Evolutionary conservation across 1,284 basidiomycete genomes (phyloP).

Genomic region (Gomphus bonarii): DNA sequence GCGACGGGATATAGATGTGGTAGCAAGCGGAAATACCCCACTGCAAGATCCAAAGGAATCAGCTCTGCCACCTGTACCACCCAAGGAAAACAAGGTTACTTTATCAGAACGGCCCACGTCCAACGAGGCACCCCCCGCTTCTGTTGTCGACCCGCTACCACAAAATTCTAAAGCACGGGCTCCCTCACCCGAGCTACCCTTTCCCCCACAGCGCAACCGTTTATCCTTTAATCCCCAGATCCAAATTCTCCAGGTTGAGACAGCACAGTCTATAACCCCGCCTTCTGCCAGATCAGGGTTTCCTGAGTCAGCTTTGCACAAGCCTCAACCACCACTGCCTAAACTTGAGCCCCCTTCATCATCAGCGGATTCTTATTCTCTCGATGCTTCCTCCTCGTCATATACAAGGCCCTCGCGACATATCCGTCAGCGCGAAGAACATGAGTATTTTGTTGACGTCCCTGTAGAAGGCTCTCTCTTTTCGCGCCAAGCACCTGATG

Average conservation of each 20-base stretch:
- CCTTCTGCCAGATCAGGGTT: neutral
- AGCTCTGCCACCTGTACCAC: neutral
- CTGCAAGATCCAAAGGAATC: neutral
- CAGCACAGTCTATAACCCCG: neutral
- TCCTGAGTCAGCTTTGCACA: neutral
- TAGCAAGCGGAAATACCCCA: neutral
- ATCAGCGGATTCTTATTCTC: neutral
- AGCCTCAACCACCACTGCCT: neutral
- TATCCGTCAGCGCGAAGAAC: neutral
- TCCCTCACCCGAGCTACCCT: neutral
- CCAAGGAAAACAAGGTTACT: neutral
- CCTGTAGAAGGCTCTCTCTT: conserved; percentile 6
- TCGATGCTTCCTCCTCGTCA: neutral
- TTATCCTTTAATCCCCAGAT: neutral
- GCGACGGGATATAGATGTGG: neutral
- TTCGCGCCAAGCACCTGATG: neutral
- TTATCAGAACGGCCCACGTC: neutral
- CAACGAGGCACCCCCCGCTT: neutral
- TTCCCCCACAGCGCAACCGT: neutral
- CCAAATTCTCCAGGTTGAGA: neutral
- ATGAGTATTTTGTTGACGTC: conserved; percentile 6
- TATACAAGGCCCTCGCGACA: neutral
- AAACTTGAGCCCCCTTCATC: neutral
- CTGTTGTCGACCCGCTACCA: neutral
- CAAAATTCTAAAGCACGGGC: neutral